A percentile compares a stretch with the other conserved stretches of the same genome.
These are phyloP conservation scores for Lunasporangiospora selenospora DNA, from an alignment of 192 early-diverging fungal species.

Conservation along the genomic window DNA sequence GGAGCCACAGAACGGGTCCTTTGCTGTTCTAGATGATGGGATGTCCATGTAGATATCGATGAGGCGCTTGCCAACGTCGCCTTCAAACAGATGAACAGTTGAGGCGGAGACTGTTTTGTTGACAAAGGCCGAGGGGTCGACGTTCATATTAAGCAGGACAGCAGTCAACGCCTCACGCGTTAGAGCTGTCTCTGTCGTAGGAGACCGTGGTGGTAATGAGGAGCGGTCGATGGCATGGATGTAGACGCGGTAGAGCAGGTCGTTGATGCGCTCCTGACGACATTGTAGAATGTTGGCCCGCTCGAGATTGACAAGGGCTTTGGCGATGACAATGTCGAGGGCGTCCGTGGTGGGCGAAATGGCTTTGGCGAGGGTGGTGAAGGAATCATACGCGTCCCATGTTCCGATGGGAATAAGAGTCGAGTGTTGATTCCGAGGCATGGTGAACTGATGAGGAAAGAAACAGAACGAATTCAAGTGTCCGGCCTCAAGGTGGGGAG, in stretches of 20 bases:
- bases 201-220: too few species aligned
- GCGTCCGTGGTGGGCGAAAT: not conserved
- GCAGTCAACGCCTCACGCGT: not conserved
- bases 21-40: conserved; percentile 37
- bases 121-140: conserved; percentile 11
- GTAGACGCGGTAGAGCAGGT: not conserved
- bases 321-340: not conserved
- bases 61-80: conserved; percentile 12
- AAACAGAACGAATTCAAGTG: not conserved
- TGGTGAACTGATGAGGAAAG: not conserved
- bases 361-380: too few species aligned
- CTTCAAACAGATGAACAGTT: conserved; percentile 19
- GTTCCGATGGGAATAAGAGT: conserved; percentile 26
- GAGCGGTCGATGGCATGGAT: conserved; percentile 20
- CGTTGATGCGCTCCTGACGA: not conserved
- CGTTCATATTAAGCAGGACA: conserved; percentile 28
- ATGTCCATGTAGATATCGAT: conserved; percentile 47
- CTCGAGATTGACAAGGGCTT: conserved; percentile 1
- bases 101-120: not conserved
- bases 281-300: not conserved
- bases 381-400: too few species aligned
- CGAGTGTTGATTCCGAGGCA: too few species aligned
- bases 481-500: not conserved
- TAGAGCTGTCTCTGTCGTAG: not conserved
- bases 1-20: conserved; percentile 7